Base-by-base conservation (phyloP, 2,329 filamentous ascomycete species). In the Aspergillus sp. region DNA sequence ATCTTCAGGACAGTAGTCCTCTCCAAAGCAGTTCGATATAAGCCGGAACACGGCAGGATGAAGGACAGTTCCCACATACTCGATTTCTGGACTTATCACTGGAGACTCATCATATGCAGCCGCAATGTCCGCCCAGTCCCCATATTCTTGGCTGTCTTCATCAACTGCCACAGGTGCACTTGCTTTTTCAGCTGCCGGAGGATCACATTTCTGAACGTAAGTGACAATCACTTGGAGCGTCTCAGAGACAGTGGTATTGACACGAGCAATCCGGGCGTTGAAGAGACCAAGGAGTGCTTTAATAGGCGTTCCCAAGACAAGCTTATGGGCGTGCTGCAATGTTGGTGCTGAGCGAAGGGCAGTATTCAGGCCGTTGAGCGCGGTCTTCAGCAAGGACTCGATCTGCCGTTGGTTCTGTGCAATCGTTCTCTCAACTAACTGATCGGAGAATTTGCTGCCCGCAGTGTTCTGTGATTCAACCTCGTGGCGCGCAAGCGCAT, bases 141-240 rank as follows among this genome's bases (percentile, higher is more conserved):
- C 86, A 67, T 86, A 88, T 50, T 88, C 86, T 69, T 89, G 87
- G 63, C 86, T 88, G 56, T 89, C 87, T 55, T 88, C 85, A 57
- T 79, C 83, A 5, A 66, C 66, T 25, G 78, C 69, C 13, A 60
- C 57, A n/a, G 70, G 55, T n/a, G 63, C 32, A 19, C 56, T 62
- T 47, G 51, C 51, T 47, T 52, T 57, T 54, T 74, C 64, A 19
- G 65, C 41, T 50, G 48, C 55, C 65, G 62, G 63, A 57, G 67
- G 21, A 57, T 61, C 63, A 23, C 74, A 74, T 59, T 76, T 75
- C 21, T 68, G 63, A 32, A 70, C 58, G 61, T 82, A 83, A 36
- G 75, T 70, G 9, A 78, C 69, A 5, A 85, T 70, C 6, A 85
- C 72, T n/a, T 78, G 71, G 2, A 88, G 72, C 6, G 79, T 76